Evolutionary conservation across 1,284 basidiomycete species (phyloP), one percentile per base, ranked within the genome.

Genomic region (Trichosporon asahii): DNA sequence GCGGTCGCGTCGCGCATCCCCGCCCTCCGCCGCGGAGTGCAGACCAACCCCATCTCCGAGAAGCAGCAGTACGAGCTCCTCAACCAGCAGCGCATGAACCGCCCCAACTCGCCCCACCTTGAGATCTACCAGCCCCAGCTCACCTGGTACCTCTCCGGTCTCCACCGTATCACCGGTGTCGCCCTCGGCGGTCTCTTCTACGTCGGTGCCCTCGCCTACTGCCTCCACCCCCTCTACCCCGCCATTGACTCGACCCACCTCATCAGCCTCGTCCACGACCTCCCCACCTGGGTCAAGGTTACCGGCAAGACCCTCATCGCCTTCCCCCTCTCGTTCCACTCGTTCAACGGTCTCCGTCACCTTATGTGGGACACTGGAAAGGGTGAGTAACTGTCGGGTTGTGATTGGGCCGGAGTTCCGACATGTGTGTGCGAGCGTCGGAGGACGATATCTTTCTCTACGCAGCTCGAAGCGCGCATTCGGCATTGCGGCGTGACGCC

Each of bases 61-160:
- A 53, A 72, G 31, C 78, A 83, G 65, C 76, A 78, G 70, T 69
- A 80, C 49, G 73, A 77, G 18, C 73, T 96, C 73, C 86, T 98
- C 74, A 96, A 99, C 86, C 83, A 88, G 74, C 95, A 98, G 83
- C 90, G 96, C 74, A 85, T 91, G 66, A 85, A 87, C 65, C 90
- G 96, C 33, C 96, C 97, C 21, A 91, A 87, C 70, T 92, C 91
- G 77, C 96, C 97, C 25, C 94, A 98, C 84, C 91, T 95, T 78
- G 93, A 93, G 65, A 98, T 98, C 84, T 99, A 98, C 86, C 92
- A 97, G 83, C 94, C 94, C 23, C 95, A 98, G 83, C 84, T 87
- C 63, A 98, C 96, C 57, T 97, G 93, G 93, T 46, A 90, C 68
- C 87, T 85, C 2, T 97, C 94, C 15, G 94, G 96, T 78, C 88